Base-by-base conservation (phyloP, 2,329 filamentous ascomycete genomes). In the Cladophialophora psammophila region DNA sequence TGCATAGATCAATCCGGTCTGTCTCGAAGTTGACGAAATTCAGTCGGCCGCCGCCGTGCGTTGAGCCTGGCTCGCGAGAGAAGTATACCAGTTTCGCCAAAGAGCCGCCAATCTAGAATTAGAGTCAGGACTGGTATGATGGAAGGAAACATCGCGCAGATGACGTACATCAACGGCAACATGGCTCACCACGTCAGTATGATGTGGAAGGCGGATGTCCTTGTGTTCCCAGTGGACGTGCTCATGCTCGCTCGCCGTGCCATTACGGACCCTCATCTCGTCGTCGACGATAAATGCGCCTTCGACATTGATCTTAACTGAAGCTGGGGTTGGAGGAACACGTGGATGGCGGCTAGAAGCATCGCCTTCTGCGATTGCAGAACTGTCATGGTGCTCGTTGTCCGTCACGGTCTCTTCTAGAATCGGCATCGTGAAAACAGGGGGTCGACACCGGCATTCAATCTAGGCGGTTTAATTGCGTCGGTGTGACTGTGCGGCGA, bases 1-100 rank as follows among this genome's bases (percentile, higher is more conserved):
- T 91, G 79, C 94, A 97, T 70, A 95, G 89, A 75, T 97, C 93
- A 75, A 99, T 97, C 66, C 89, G 88, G 75, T 97, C 93, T 4
- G 95, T 98, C 82, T 99, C 95, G 80, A 98, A 98, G 75, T 90
- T 96, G 75, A 96, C 86, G 77, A 99, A 99, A 80, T 97, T 97
- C 62, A 99, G 84, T 31, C 95, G 89, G 63, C 95, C 95, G 64
- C 95, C 95, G 58, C 91, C 89, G 73, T 94, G 91, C 34, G 85
- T 87, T 12, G 90, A 91, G 76, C 91, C 87, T 50, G 91, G 87
- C 80, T 98, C 95, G 71, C 92, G 91, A 18, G 94, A 95, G 77
- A 98, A 98, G 83, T 97, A 99, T 67, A 99, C 95, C 54, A 99
- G 88, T 82, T 99, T 99, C 72, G 93, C 94, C 38, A 99, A 85